Base-by-base conservation (phyloP, 2,329 filamentous ascomycete genomes). In the Zasmidium citrigriseum region DNA sequence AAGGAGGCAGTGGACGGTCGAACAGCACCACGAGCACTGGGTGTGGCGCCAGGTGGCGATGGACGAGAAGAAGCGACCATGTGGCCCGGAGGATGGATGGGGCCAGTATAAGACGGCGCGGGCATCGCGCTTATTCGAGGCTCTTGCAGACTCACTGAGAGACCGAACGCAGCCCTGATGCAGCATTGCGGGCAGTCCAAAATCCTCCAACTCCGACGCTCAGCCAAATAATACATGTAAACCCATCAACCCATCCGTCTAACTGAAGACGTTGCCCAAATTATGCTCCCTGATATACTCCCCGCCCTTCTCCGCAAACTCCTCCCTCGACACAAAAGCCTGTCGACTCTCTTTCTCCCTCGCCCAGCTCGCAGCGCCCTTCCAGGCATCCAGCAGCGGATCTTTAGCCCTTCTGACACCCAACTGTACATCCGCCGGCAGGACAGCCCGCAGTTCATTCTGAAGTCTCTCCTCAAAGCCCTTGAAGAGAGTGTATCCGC, bases 251-350 rank as follows among this genome's bases (percentile, higher is more conserved):
- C 5, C 27, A 23, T 12, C n/a, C n/a, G 2, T 52, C 52, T 55
- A 59, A 11, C 24, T 52, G 45, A 49, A 70, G 1, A 75, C 73
- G 71, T 79, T 79, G 9, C 77, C 77, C 60, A 75, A 62, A 56
- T 73, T 72, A 66, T 80, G 78, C 68, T 80, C 69, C 86, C 96
- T 96, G 73, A 98, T 83, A 78, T 98, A 98, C 68, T 98, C 93
- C 21, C 86, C 82, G 1, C 95, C 95, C 80, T 96, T 97, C 80
- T 99, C 95, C 67, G 85, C 75, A 76, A 91, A 99, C 76, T 98
- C 95, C 65, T 89, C 88, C 68, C 84, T 86, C 1, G 88, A 89
- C 45, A 99, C 83, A 61, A 86, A 88, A 3, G 86, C 86, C 34
- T 78, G 85, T 48, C 70, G 60, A 76, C 87, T 87, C 53, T 82